These are phyloP conservation scores for Stemphylium beticola DNA, from an alignment of 2,329 filamentous ascomycete species.

Conservation along the genomic window DNA sequence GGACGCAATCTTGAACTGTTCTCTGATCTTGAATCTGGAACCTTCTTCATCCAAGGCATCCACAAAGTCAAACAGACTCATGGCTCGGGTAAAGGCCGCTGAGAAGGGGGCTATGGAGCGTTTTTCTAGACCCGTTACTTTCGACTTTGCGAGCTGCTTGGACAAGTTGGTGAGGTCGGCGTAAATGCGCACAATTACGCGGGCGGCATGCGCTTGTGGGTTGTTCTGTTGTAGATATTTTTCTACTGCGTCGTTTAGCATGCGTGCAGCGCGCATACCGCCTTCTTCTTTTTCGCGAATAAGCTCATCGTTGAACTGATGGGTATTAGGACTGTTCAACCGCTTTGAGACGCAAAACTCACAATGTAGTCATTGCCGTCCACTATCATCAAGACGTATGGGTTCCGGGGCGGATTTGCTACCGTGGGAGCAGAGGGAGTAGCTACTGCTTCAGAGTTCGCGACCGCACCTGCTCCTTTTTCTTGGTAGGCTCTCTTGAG, in stretches of 20 bases:
- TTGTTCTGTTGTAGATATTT: constrained; percentile 36
- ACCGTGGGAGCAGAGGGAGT: constrained; percentile 33
- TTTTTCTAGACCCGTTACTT: constrained; percentile 61
- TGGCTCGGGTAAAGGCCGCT: constrained; percentile 63
- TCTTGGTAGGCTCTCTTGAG: constrained; percentile 66
- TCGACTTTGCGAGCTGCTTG: constrained; percentile 56
- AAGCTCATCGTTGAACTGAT: constrained; percentile 58
- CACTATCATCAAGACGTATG: constrained; percentile 66
- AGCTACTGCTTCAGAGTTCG: constrained; percentile 34
- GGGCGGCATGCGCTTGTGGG: constrained; percentile 54
- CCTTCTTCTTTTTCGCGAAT: constrained; percentile 59
- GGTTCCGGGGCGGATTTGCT: constrained; percentile 49
- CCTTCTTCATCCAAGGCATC: constrained; percentile 67
- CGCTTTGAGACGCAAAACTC: constrained; percentile 1
- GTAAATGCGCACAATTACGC: constrained; percentile 63
- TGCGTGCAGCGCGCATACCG: constrained; percentile 61
- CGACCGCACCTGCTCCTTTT: constrained; percentile 55
- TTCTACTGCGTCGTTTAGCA: constrained; percentile 60
- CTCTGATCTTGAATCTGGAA: constrained; percentile 66
- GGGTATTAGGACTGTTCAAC: background rate
- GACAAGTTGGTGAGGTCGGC: constrained; percentile 63
- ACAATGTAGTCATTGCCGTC: constrained; percentile 66
- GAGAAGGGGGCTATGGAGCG: constrained; percentile 63
- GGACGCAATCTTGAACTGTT: constrained; percentile 58
- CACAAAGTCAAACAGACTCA: constrained; percentile 66